Conservation (phyloP, 176 grass and related monocot species). For the Chrysopogon serrulatus region DNA sequence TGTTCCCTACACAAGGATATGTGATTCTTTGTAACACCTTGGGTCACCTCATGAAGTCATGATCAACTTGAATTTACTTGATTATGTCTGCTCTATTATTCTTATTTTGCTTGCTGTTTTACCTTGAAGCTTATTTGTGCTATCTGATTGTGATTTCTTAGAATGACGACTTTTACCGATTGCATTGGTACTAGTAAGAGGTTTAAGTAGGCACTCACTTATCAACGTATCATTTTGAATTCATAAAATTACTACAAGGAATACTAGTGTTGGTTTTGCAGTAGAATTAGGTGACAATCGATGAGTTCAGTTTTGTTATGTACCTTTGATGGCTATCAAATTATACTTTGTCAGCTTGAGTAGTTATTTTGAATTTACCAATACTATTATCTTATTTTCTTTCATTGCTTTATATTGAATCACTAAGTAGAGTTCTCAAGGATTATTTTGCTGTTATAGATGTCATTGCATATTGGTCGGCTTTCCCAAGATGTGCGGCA, state of each 20-base stretch:
- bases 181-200: background rate
- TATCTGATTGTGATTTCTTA: background rate
- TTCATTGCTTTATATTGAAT: background rate
- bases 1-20: too few species aligned
- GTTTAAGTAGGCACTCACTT: background rate
- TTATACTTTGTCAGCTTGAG: background rate
- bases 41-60: background rate
- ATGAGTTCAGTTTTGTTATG: background rate
- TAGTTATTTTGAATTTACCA: background rate
- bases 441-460: conserved; percentile 32
- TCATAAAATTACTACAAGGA: background rate
- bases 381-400: background rate
- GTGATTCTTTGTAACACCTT: too few species aligned
- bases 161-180: background rate
- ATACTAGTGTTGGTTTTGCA: background rate
- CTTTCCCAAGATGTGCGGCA: conserved; percentile 35
- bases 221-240: background rate
- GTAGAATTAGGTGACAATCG: background rate
- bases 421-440: background rate
- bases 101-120: background rate
- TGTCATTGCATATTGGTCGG: conserved; percentile 59
- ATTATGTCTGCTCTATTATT: background rate
- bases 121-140: background rate
- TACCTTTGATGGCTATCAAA: background rate
- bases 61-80: background rate